These are phyloP conservation scores for Colletotrichum lentis DNA, from an alignment of 2,329 filamentous ascomycete genomes.

Conservation along the genomic window DNA sequence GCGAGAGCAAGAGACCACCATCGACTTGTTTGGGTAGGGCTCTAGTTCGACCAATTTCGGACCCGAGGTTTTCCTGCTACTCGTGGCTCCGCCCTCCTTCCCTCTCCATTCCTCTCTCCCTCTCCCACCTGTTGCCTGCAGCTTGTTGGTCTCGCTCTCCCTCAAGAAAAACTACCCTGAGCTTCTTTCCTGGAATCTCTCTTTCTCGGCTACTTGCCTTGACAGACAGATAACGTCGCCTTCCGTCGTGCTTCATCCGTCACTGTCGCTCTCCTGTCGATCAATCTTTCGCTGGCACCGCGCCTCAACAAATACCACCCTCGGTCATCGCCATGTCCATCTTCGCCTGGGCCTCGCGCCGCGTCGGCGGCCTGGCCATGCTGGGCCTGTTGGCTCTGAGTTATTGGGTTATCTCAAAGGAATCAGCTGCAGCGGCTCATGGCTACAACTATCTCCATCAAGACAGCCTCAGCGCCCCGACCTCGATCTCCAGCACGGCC, in stretches of 20 bases:
- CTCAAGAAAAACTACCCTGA: constrained; percentile 18
- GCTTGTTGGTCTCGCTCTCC: constrained; percentile 32
- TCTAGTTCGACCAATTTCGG: constrained; percentile 32
- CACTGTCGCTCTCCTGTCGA: constrained; percentile 20
- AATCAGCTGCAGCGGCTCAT: constrained; percentile 55
- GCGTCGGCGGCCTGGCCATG: constrained; percentile 65
- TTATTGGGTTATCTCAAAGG: constrained; percentile 64
- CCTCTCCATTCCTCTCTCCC: constrained; percentile 32
- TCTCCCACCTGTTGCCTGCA: constrained; percentile 28
- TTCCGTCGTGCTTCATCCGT: constrained; percentile 19
- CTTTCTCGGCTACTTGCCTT: constrained; percentile 16
- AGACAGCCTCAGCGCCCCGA: constrained; percentile 47
- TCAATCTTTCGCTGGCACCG: constrained; percentile 22
- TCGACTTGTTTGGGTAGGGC: constrained; percentile 30
- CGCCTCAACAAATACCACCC: constrained; percentile 6
- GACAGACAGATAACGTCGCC: constrained; percentile 31
- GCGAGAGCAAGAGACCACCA: constrained; percentile 23
- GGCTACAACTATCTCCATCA: constrained; percentile 55
- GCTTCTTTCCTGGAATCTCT: constrained; percentile 24
- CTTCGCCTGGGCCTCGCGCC: constrained; percentile 62
- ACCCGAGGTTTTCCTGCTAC: constrained; percentile 19
- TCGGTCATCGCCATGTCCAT: constrained; percentile 56
- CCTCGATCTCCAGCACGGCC: constrained; percentile 44
- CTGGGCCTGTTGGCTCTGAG: constrained; percentile 57
- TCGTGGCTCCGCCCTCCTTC: constrained; percentile 17